phyloP scores from a whole-genome alignment of 2,329 filamentous ascomycete species.

The Fusarium tanahbumbuense region DNA sequence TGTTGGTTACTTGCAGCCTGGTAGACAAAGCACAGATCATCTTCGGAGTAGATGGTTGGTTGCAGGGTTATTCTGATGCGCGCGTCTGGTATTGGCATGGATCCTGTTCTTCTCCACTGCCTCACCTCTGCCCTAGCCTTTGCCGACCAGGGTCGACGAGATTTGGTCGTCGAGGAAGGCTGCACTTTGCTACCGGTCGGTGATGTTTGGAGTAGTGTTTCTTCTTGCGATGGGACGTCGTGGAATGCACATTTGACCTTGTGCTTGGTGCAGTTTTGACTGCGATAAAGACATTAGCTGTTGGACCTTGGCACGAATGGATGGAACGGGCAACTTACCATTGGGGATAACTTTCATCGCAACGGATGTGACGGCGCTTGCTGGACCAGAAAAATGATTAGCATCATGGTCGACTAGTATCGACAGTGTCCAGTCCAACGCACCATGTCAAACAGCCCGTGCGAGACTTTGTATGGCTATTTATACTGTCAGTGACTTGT shows the following conservation, averaged over 20 bases:
- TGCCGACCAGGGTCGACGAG: conserved; percentile 23
- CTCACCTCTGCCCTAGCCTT: conserved; percentile 33
- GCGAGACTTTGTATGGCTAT: conserved; percentile 31
- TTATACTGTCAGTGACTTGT: neutral
- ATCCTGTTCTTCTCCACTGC: conserved; percentile 32
- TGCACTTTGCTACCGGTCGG: neutral
- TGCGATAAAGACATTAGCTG: neutral
- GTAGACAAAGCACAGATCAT: conserved; percentile 30
- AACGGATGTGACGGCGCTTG: conserved; percentile 30
- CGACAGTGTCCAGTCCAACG: conserved; percentile 1
- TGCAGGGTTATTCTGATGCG: conserved; percentile 19
- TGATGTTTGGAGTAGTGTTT: neutral
- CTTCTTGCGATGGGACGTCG: conserved; percentile 13
- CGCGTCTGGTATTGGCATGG: conserved; percentile 27
- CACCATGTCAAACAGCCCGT: conserved; percentile 32
- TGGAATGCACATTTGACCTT: conserved; percentile 34
- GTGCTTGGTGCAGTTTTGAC: conserved; percentile 34
- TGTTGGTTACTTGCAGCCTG: conserved; percentile 28
- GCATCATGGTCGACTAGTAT: conserved; percentile 4
- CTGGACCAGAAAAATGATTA: conserved; percentile 19
- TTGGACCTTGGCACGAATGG: neutral
- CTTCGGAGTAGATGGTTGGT: conserved; percentile 29
- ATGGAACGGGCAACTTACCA: conserved; percentile 6
- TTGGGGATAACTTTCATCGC: conserved; percentile 29
- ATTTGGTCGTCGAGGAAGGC: neutral